phyloP scores from a whole-genome alignment of 257 asterid species.

The Primulina eburnea region DNA sequence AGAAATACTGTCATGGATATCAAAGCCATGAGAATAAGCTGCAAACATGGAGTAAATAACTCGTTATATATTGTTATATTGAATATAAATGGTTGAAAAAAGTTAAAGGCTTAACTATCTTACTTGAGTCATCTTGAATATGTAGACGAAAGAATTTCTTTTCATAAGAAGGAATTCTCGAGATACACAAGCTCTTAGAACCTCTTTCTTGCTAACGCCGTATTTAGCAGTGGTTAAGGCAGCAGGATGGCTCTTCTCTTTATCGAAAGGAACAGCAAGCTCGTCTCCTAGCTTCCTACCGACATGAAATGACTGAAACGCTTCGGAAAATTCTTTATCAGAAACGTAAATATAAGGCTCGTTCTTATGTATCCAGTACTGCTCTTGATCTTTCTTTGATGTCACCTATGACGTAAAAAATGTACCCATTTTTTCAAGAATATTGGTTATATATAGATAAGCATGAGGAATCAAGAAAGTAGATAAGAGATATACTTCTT shows the following conservation, averaged over 20 bases:
- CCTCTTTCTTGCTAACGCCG: slow-evolving; percentile 70
- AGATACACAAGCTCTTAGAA: slow-evolving; percentile 61
- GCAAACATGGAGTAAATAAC: slow-evolving; percentile 11
- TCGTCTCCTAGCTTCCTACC: slow-evolving; percentile 65
- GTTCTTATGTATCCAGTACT: slow-evolving; percentile 62
- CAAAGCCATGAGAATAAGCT: slow-evolving; percentile 58
- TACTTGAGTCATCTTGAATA: slow-evolving; percentile 69
- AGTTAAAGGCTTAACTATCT: slow-evolving; percentile 21
- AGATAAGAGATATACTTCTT: slow-evolving; percentile 55
- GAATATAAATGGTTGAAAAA: background rate
- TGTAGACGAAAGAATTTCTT: slow-evolving; percentile 70
- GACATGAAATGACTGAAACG: slow-evolving; percentile 64
- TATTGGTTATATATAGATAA: background rate
- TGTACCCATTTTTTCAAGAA: background rate
- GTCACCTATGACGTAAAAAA: slow-evolving; percentile 49
- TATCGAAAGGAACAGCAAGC: slow-evolving; percentile 66
- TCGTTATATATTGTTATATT: slow-evolving; percentile 2
- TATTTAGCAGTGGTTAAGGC: slow-evolving; percentile 57
- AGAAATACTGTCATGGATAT: slow-evolving; percentile 63
- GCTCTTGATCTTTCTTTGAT: slow-evolving; percentile 86
- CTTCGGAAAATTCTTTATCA: slow-evolving; percentile 62
- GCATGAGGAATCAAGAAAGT: background rate
- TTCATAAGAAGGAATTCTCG: slow-evolving; percentile 67
- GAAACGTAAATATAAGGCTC: slow-evolving; percentile 54
- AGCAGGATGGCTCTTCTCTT: slow-evolving; percentile 63